phyloP scores from a whole-genome alignment of 2,329 filamentous ascomycete genomes.

The Fusarium sororula region DNA sequence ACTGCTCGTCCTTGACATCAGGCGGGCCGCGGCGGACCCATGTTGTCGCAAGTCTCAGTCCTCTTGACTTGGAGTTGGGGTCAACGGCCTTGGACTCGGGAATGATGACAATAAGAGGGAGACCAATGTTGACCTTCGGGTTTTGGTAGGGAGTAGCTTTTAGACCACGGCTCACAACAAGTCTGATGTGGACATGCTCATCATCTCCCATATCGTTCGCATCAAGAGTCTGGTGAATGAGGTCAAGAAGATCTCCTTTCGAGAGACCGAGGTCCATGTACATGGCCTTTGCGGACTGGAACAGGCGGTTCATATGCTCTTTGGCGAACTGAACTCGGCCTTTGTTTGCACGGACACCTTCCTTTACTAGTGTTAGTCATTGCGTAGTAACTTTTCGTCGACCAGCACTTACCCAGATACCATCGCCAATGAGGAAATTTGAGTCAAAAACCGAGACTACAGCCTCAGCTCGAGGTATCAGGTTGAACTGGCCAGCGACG shows the following conservation, averaged over 20 bases:
- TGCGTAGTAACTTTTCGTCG: no score
- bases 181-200: conserved; percentile 7
- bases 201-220: background rate
- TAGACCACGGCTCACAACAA: background rate
- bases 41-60: background rate
- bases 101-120: conserved; percentile 1
- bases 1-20: conserved; percentile 3
- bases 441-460: conserved; percentile 4
- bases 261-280: background rate
- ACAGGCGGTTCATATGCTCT: background rate
- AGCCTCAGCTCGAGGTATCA: background rate
- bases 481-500: background rate
- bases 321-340: background rate
- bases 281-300: conserved; percentile 7
- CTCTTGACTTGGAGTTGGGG: background rate
- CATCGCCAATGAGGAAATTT: conserved; percentile 7
- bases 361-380: background rate
- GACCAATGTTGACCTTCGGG: background rate
- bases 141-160: conserved; percentile 4
- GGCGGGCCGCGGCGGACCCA: background rate
- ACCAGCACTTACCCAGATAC: conserved; percentile 10
- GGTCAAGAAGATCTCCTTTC: background rate
- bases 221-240: background rate
- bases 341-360: conserved; percentile 12
- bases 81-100: conserved; percentile 4